Evolutionary conservation across 805 yeast genomes (phyloP), one percentile per base, ranked within the genome.

Genomic region (Schwanniomyces polymorphus): DNA sequence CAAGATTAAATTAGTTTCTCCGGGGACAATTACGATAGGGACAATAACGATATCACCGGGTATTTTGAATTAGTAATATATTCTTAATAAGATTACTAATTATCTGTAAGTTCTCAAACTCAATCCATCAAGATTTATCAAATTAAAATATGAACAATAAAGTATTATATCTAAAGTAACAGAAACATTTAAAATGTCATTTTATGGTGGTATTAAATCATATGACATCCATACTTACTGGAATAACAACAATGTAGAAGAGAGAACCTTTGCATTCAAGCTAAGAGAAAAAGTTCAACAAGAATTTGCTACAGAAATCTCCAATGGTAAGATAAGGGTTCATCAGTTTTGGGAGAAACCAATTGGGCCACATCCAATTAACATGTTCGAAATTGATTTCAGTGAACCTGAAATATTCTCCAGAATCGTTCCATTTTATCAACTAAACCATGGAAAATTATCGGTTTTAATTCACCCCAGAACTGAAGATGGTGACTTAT

Each of bases 201-300:
- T 61, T 42, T 57, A 55, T 44, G 61, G 59, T 8, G 52, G 50
- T 16, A 59, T 68, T 33, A 47, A 29, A 17, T 74, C 81, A 12
- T 81, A 75, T 60, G 85, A 81, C 58, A 68, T 81, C 54, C 86
- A 81, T 60, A 75, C 83, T 1, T 81, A 81, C 59, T 80, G 75
- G 72, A 63, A 68, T 53, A 59, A 64, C 42, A 61, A 61, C 50
- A 61, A 61, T 46, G 57, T 64, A 3, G 56, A 49, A 7, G 74
- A 79, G 47, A 54, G 62, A 16, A 49, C 62, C 27, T 58, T 58
- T 23, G 79, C 80, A 1, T 50, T 47, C 16, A 60, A 60, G 2
- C 63, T 81, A 46, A 64, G 76, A 45, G 72, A 68, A 25, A 61
- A 67, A 44, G 68, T 81, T 3, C 57, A 61, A 27, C 44, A 58